A percentile compares a stretch with the other conserved stretches of the same genome.
Conservation (phyloP, 768 basidiomycete species). For the Leucocoprinus birnbaumii region DNA sequence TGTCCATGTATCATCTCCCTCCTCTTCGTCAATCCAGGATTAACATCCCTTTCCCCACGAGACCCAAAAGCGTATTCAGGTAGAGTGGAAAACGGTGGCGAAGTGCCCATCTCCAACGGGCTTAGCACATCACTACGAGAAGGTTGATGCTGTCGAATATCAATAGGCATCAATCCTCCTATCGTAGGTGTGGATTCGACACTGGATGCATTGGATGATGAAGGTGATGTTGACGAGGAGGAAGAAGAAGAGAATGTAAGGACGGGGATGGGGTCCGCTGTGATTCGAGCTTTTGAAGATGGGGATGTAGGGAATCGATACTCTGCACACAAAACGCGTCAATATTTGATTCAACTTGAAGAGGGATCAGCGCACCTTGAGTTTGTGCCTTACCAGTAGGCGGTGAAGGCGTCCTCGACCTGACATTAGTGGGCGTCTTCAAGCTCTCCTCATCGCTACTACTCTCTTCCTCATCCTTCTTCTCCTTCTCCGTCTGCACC, state of each 20-base stretch:
- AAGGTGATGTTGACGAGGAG: background rate
- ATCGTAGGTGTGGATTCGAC: background rate
- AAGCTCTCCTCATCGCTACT: background rate
- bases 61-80: constrained; percentile 8
- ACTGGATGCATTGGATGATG: background rate
- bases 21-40: background rate
- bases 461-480: background rate
- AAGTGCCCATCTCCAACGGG: constrained; percentile 22
- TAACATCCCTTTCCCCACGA: too few species aligned
- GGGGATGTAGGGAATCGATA: background rate
- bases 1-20: background rate
- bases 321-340: background rate
- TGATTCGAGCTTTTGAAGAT: background rate
- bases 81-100: constrained; percentile 29
- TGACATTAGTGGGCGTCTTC: background rate
- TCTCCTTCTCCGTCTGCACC: background rate
- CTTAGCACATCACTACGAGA: background rate
- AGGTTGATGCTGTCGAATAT: background rate
- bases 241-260: background rate
- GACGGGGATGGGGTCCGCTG: background rate
- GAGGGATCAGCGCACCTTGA: background rate
- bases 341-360: background rate
- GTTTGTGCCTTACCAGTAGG: background rate
- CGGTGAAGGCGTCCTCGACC: constrained; percentile 2
- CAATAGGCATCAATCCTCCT: background rate